A percentile compares a stretch with the other conserved stretches of the same genome.
Evolutionary conservation across 164 flowering plant genomes (phyloP).

Genomic region (Saururus chinensis): DNA sequence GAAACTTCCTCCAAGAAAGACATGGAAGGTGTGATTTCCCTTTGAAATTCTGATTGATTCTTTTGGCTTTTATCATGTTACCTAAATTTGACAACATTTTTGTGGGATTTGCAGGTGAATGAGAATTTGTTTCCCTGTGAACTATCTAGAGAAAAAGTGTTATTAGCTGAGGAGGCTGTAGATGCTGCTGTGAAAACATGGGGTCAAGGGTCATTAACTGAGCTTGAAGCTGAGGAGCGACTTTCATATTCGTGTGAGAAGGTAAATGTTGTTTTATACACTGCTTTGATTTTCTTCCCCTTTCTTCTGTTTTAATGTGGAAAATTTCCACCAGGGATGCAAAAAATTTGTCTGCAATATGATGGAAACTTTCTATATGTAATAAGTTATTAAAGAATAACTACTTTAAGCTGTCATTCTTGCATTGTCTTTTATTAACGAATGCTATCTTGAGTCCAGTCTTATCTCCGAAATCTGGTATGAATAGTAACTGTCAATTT

Average conservation of each 20-base stretch:
- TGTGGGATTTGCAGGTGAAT: conserved; percentile 54
- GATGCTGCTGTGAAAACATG: conserved; percentile 67
- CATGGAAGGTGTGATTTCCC: conserved; percentile 67
- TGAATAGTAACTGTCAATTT: too few relatives aligned
- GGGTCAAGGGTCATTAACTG: conserved; percentile 81
- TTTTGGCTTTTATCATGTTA: not conserved
- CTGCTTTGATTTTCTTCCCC: too few relatives aligned
- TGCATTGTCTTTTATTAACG: not conserved
- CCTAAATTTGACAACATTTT: not conserved
- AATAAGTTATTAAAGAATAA: too few relatives aligned
- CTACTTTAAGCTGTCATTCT: too few relatives aligned
- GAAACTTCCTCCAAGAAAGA: conserved; percentile 64
- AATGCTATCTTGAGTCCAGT: too few relatives aligned
- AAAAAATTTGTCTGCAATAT: too few relatives aligned
- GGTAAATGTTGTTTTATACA: conserved; percentile 28
- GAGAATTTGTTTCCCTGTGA: conserved; percentile 80
- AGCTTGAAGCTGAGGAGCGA: conserved; percentile 95
- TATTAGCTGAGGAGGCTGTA: conserved; percentile 83
- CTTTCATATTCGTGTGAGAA: conserved; percentile 94
- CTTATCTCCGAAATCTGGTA: too few relatives aligned
- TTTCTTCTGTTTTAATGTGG: too few relatives aligned
- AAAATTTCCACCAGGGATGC: too few relatives aligned
- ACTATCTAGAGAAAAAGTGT: conserved; percentile 46
- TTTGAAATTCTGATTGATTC: conserved; percentile 3
- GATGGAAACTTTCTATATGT: too few relatives aligned